A percentile compares a stretch with the other conserved stretches of the same genome.
Evolutionary conservation across 2,329 filamentous ascomycete genomes (phyloP).

Genomic region (Aspergillus japonicus): DNA sequence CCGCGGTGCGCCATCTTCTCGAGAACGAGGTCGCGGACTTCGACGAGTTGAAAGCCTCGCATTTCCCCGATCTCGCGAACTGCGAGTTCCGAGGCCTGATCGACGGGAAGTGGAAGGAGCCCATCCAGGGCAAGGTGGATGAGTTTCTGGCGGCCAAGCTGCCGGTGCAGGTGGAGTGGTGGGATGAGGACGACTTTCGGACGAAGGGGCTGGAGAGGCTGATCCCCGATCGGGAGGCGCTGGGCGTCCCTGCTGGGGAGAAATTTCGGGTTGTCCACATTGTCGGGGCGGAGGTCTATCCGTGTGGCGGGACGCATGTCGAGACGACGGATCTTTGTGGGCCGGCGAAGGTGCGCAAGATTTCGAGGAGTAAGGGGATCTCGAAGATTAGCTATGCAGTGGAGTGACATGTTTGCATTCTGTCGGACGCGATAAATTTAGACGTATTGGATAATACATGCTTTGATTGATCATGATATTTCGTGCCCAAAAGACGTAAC

Average conservation of each 20-base stretch:
- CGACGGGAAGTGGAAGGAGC: constrained; percentile 60
- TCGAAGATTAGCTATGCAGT: constrained; percentile 56
- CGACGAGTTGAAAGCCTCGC: constrained; percentile 68
- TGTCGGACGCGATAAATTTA: neutral
- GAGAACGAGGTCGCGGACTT: constrained; percentile 54
- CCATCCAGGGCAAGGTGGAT: constrained; percentile 62
- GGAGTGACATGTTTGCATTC: neutral
- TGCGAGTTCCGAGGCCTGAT: constrained; percentile 69
- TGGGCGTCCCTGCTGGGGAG: constrained; percentile 48
- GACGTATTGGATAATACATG: too few relatives aligned
- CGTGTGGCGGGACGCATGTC: constrained; percentile 75
- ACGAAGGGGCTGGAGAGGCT: constrained; percentile 56
- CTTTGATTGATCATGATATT: too few relatives aligned
- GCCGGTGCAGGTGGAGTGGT: constrained; percentile 65
- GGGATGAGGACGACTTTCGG: constrained; percentile 63
- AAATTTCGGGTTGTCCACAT: constrained; percentile 69
- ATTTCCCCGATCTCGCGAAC: constrained; percentile 66
- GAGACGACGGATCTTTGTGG: constrained; percentile 53
- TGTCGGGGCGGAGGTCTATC: constrained; percentile 66
- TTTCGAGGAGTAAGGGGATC: constrained; percentile 62
- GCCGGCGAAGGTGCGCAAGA: constrained; percentile 65
- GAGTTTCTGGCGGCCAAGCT: constrained; percentile 56
- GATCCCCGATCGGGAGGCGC: constrained; percentile 50
- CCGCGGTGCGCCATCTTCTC: constrained; percentile 62
- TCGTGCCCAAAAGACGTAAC: too few relatives aligned